Evolutionary conservation across 257 asterid species (phyloP).

Genomic region (Eucommia ulmoides): DNA sequence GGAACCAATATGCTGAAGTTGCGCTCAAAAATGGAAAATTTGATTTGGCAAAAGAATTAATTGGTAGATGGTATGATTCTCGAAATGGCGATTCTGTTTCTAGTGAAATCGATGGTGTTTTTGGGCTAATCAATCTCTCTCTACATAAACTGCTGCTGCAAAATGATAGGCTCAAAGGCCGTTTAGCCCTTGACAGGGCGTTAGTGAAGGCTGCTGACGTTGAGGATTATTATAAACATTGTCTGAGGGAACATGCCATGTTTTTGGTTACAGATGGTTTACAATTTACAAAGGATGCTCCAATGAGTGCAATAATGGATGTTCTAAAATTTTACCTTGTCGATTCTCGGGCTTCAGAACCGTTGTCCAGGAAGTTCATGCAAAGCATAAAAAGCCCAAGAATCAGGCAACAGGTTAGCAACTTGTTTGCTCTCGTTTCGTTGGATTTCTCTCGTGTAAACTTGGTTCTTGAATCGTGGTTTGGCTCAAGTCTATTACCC

Average conservation of each 20-base stretch:
- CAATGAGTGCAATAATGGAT: slow-evolving; percentile 3
- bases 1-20: slow-evolving; percentile 33
- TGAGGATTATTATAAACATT: slow-evolving; percentile 25
- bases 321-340: slow-evolving; percentile 18
- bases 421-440: slow-evolving; percentile 22
- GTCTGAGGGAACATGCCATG: slow-evolving; percentile 28
- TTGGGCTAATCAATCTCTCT: slow-evolving; percentile 32
- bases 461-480: slow-evolving; percentile 23
- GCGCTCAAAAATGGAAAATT: slow-evolving; percentile 18
- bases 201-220: slow-evolving; percentile 21
- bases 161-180: slow-evolving; percentile 20
- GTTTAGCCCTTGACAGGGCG: slow-evolving; percentile 22
- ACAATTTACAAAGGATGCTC: slow-evolving; percentile 5
- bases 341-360: slow-evolving; percentile 23
- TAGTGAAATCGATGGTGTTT: slow-evolving; percentile 18
- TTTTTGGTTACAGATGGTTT: slow-evolving; percentile 13
- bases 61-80: slow-evolving; percentile 31
- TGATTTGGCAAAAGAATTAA: slow-evolving; percentile 23
- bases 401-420: slow-evolving; percentile 21
- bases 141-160: slow-evolving; percentile 24
- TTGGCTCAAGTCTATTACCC: slow-evolving; percentile 22
- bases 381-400: slow-evolving; percentile 26
- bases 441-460: slow-evolving; percentile 21
- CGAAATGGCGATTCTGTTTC: slow-evolving; percentile 15
- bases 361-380: slow-evolving; percentile 24